A percentile compares a stretch with the other conserved stretches of the same genome.
Conservation (phyloP, 208 protist species). For the Wallacemonas sp. region DNA sequence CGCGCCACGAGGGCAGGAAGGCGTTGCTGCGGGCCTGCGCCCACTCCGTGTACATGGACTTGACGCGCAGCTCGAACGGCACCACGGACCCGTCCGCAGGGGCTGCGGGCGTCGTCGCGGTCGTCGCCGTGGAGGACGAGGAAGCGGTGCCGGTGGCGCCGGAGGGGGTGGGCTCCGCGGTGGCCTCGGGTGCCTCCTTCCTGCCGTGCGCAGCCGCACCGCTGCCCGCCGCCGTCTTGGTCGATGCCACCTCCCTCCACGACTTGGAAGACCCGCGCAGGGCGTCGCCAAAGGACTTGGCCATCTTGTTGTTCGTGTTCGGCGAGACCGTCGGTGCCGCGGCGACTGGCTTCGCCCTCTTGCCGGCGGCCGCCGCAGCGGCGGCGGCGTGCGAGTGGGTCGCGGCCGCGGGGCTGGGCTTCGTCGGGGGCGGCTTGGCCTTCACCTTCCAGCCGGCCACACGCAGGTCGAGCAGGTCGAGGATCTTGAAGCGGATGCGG, state of each 20-base stretch:
- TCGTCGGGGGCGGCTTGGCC: conserved; percentile 24
- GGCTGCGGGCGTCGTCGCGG: conserved; percentile 6
- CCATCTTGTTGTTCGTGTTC: conserved; percentile 12
- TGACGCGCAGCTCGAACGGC: conserved; percentile 71
- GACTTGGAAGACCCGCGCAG: conserved; percentile 17
- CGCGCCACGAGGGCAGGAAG: conserved; percentile 78
- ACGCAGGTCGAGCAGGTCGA: conserved; percentile 87
- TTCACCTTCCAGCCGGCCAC: conserved; percentile 44
- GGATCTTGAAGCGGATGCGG: conserved; percentile 89
- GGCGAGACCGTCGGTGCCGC: conserved; percentile 2
- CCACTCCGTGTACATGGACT: conserved; percentile 78
- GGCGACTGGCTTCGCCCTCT: background rate
- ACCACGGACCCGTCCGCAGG: conserved; percentile 33
- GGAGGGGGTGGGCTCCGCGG: conserved; percentile 17
- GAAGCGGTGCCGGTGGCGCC: background rate
- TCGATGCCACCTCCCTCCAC: conserved; percentile 16
- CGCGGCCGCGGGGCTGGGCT: conserved; percentile 18
- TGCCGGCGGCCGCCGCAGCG: conserved; percentile 1
- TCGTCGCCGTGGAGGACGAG: conserved; percentile 6
- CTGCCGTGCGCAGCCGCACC: conserved; percentile 17
- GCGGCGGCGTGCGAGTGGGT: background rate
- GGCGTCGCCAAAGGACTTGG: conserved; percentile 18
- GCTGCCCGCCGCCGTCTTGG: conserved; percentile 6
- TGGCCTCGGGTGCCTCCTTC: conserved; percentile 21
- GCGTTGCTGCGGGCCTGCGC: conserved; percentile 76